Base-by-base conservation (phyloP, 2,329 filamentous ascomycete genomes). In the Curvularia spicifera region DNA sequence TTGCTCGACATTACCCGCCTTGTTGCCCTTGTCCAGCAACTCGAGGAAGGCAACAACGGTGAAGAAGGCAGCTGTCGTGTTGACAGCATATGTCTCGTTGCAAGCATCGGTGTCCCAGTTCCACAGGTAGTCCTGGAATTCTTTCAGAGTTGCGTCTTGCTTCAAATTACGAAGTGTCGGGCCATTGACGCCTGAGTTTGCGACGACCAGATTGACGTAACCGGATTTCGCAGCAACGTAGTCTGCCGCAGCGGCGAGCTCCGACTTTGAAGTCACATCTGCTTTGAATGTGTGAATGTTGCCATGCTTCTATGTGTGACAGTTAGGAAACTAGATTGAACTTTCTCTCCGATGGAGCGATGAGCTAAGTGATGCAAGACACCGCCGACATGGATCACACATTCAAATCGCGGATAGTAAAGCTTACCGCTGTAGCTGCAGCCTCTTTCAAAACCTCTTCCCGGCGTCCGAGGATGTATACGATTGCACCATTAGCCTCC, bases 41-140 rank as follows among this genome's bases (percentile, higher is more conserved):
- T 76, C 71, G 31, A 80, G 54, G 51, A 80, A 80, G 0, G 78
- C 78, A 0, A 78, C 52, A 1, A 75, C 69, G 0, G 78, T 79
- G 51, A 76, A 80, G 53, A 77, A 79, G 0, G 73, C 64, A 4
- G 74, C 78, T 0, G 73, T 77, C 3, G 75, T 68, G 31, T 80
- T 80, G 8, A 66, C 39, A 2, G 52, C 40, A 28, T 60, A 58
- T 4, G 56, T 55, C 6, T 78, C 73, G 53, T 73, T 79, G 28
- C 68, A 65, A 10, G 62, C 56, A 5, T 56, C 50, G 18, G 51
- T 33, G 31, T 37, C 37, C 22, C 45, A 51, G 10, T 62, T 53
- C 53, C 59, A 64, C 10, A 62, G 26, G 29, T 42, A 28, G 9
- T 62, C 53, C 1, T 51, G 39, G 3, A 56, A 33, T 31, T 62